phyloP scores from a whole-genome alignment of 257 asterid species.

The Striga asiatica region DNA sequence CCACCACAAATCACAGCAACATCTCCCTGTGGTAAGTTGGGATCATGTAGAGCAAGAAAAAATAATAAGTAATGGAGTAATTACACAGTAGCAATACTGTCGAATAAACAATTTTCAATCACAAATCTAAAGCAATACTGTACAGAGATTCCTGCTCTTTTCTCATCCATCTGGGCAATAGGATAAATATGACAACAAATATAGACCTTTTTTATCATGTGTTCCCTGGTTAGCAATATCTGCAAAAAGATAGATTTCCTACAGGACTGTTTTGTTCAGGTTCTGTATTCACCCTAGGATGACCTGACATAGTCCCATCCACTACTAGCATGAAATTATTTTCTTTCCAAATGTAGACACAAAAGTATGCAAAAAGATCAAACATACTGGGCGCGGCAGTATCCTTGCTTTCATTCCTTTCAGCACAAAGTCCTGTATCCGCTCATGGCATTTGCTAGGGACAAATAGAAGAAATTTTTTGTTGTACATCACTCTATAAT shows the following conservation, averaged over 20 bases:
- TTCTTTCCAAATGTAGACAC: neutral
- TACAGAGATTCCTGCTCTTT: conserved; percentile 2
- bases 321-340: conserved; percentile 1
- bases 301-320: neutral
- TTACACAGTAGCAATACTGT: neutral
- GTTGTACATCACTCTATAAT: neutral
- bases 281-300: neutral
- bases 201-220: neutral
- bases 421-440: conserved; percentile 28
- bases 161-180: neutral
- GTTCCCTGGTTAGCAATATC: no score
- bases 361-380: conserved; percentile 14
- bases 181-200: neutral
- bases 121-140: conserved; percentile 3
- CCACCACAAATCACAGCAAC: conserved; percentile 48
- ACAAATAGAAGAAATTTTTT: conserved; percentile 15
- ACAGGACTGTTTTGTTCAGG: neutral
- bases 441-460: conserved; percentile 31
- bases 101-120: neutral
- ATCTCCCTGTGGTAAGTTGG: conserved; percentile 30
- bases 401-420: conserved; percentile 25
- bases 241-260: neutral
- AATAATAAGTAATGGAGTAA: neutral
- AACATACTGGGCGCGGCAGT: conserved; percentile 40
- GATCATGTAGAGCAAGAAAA: conserved; percentile 4